These are phyloP conservation scores for Xanthoceras sorbifolium DNA, from an alignment of 345 rosid genomes.

Conservation along the genomic window DNA sequence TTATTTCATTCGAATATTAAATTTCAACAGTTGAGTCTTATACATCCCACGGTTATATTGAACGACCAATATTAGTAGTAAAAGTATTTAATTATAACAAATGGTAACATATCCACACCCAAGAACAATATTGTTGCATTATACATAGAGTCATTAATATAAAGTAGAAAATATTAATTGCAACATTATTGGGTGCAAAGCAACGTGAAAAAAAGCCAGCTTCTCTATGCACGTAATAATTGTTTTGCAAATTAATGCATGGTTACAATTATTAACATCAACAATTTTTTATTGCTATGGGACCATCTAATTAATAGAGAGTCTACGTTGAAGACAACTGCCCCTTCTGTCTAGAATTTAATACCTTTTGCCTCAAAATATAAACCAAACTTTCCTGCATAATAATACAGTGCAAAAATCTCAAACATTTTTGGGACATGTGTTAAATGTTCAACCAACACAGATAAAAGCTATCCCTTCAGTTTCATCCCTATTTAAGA, in stretches of 20 bases:
- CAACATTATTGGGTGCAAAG: neutral
- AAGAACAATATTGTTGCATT: no score
- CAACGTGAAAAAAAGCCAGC: neutral
- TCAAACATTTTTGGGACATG: neutral
- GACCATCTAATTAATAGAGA: neutral
- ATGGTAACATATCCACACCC: no score
- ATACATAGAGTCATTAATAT: no score
- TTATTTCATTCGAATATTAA: no score
- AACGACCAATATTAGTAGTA: no score
- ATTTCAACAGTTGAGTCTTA: no score
- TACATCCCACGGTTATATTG: no score
- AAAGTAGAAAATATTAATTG: no score
- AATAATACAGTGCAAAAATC: neutral
- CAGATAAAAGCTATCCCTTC: neutral
- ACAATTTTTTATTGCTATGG: neutral
- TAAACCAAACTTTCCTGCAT: neutral
- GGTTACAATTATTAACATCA: neutral
- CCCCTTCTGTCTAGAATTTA: constrained; percentile 1
- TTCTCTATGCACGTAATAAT: neutral
- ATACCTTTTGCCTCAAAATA: neutral
- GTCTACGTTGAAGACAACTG: neutral
- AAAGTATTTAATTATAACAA: no score
- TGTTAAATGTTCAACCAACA: constrained; percentile 21
- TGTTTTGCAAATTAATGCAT: neutral
- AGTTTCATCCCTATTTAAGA: constrained; percentile 10